Evolutionary conservation across 768 basidiomycete species (phyloP), one percentile per base, ranked within the genome.

Genomic region (Lactifluus piperatus): DNA sequence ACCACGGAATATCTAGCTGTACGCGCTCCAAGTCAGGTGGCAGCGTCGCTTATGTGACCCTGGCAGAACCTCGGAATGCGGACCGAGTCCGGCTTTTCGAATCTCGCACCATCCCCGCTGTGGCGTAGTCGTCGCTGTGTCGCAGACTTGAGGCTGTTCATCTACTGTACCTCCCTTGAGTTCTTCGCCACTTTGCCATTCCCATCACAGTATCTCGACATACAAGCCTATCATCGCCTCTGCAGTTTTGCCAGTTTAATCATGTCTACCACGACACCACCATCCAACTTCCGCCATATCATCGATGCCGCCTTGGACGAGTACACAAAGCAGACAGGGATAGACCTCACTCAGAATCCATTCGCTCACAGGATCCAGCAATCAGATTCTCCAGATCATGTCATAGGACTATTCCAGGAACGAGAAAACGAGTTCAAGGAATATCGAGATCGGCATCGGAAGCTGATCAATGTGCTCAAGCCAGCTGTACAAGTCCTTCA

Each of bases 371-470:
- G 22, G 14, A 29, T 61, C 8, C 49, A 56, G 39, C 7, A 9
- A 20, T 51, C 22, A 18, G 3, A 39, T 16, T 61, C 60, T n/a
- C 34, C 29, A 7, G 49, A 61, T 11, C 44, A 30, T 1, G 6
- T 61, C 29, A 16, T 56, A 13, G 10, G 3, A n/a, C 3, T 56
- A 11, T 30, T 61, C 27, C 37, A 11, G 24, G 29, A 61, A 10
- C 37, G 51, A 32, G 54, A 26, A 14, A 61, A 14, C 18, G 44
- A 48, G 9, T 56, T 56, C 14, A 46, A 51, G 37, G 50, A 61
- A 41, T 60, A 50, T 36, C 53, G 58, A 43, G 48, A 60, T 0
- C 32, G 48, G 45, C 44, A 60, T 50, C 24, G 48, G 7, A 55
- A 30, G 20, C 30, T 60, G 30, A 60, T 60, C n/a, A 45, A 37